Percentiles rank a stretch among this genome's conserved stretches.
These are phyloP conservation scores for Geotrichum siamense DNA, from an alignment of 1,139 yeast species.

Conservation along the genomic window DNA sequence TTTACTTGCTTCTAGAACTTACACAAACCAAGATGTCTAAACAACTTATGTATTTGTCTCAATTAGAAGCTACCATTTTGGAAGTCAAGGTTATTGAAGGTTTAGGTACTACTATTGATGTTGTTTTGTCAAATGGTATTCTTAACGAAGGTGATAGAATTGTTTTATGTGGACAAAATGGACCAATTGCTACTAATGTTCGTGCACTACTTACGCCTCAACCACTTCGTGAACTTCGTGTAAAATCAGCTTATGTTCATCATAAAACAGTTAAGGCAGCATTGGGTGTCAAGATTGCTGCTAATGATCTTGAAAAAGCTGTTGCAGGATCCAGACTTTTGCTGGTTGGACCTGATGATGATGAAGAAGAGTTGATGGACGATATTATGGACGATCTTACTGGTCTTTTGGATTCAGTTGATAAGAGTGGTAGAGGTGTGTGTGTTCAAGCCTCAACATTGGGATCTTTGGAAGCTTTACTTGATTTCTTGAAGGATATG, in stretches of 20 bases:
- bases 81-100: conserved; percentile 99
- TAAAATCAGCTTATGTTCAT: conserved; percentile 90
- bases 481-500: conserved; percentile 96
- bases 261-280: conserved; percentile 98
- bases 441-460: conserved; percentile 97
- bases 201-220: conserved; percentile 97
- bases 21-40: conserved; percentile 99
- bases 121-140: conserved; percentile 90
- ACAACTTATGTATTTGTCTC: conserved; percentile 92
- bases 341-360: conserved; percentile 95
- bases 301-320: conserved; percentile 94
- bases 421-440: conserved; percentile 91
- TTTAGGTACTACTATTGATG: conserved; percentile 97
- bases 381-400: conserved; percentile 98
- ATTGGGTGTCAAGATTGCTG: conserved; percentile 96
- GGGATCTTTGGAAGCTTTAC: conserved; percentile 94
- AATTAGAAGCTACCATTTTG: conserved; percentile 89
- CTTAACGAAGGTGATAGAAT: conserved; percentile 91
- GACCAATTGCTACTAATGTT: conserved; percentile 96
- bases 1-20: conserved; percentile 89
- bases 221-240: conserved; percentile 90
- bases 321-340: conserved; percentile 97
- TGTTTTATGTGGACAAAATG: conserved; percentile 95
- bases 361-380: conserved; percentile 95
- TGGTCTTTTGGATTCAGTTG: conserved; percentile 89